Evolutionary conservation across 306 rosid species (phyloP), one percentile per base, ranked within the genome.

Genomic region (Prunus dulcis): DNA sequence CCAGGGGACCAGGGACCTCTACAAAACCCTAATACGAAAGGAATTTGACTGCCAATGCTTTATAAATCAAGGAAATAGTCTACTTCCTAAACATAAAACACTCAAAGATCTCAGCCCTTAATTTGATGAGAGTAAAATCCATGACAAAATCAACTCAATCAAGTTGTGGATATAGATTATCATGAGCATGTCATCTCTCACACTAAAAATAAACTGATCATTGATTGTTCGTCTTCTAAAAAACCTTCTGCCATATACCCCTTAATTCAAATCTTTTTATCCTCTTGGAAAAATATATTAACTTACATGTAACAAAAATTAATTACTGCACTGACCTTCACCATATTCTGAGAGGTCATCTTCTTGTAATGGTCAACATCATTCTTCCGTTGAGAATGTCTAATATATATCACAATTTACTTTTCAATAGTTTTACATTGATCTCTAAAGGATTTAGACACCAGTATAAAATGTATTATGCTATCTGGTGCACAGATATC

Each of bases 51-150:
- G 51, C 52, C 51, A 22, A n/a, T 51, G 25, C 50, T 56, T 75
- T 10, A 49, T 13, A n/a, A 56, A 50, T 34, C 10, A 62, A 50
- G 13, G 28, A 32, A 43, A 64, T 18, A 28, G 9, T 64, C 43
- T 64, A 63, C 70, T 74, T 64, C 69, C 79, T 23, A 23, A n/a
- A 64, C 27, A 43, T 18, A 47, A 69, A 28, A 28, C 22, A 62
- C 67, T 62, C 10, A 2, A 62, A 62, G 38, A 23, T 28, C 41
- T 30, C 9, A 18, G 38, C 38, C 67, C 2, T 62, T 25, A 28
- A 62, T 34, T 62, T 27, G 38, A 25, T 23, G 6, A 27, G 57
- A 15, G 22, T 17, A 51, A 47, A 47, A 47, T 69, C 43, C 45
- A 69, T 69, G 23, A 49, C 49, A 23, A 38, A 68, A 68, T 68